Conservation (phyloP, 768 basidiomycete genomes). For the Russula sp. region DNA sequence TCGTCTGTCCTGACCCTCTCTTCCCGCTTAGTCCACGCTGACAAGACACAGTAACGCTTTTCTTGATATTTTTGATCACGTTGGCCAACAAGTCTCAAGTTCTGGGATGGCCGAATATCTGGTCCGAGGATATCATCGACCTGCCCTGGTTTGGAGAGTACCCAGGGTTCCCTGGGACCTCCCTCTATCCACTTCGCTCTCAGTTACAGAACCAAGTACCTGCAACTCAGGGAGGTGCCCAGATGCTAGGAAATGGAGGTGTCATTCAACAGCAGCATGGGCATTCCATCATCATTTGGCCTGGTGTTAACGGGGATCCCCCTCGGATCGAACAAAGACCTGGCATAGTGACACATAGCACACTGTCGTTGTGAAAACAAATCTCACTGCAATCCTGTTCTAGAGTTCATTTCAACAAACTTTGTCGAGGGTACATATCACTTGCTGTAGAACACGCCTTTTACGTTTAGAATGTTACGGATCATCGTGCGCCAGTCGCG, state of each 20-base stretch:
- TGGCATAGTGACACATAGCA: conserved; percentile 25
- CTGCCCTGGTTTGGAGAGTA: conserved; percentile 72
- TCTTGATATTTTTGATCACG: conserved; percentile 38
- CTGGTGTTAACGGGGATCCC: conserved; percentile 50
- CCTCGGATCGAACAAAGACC: conserved; percentile 58
- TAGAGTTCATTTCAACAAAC: neutral
- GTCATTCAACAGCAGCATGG: conserved; percentile 48
- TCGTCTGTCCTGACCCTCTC: conserved; percentile 30
- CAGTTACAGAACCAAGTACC: neutral
- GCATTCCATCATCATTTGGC: conserved; percentile 62
- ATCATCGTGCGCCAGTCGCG: conserved; percentile 15
- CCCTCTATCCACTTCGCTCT: neutral
- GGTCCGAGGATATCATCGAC: conserved; percentile 52
- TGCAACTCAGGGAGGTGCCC: neutral
- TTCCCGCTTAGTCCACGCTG: conserved; percentile 7
- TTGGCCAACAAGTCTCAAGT: conserved; percentile 50
- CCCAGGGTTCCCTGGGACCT: conserved; percentile 43
- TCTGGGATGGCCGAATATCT: conserved; percentile 47
- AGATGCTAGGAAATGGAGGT: conserved; percentile 28
- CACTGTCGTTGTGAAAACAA: conserved; percentile 5
- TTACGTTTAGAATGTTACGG: conserved; percentile 12
- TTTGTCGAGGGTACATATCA: conserved; percentile 2
- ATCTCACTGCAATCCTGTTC: neutral
- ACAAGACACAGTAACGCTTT: conserved; percentile 33
- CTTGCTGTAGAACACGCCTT: conserved; percentile 16